phyloP scores from a whole-genome alignment of 352 stramenopile species.

The Globisporangium orthogonon region DNA sequence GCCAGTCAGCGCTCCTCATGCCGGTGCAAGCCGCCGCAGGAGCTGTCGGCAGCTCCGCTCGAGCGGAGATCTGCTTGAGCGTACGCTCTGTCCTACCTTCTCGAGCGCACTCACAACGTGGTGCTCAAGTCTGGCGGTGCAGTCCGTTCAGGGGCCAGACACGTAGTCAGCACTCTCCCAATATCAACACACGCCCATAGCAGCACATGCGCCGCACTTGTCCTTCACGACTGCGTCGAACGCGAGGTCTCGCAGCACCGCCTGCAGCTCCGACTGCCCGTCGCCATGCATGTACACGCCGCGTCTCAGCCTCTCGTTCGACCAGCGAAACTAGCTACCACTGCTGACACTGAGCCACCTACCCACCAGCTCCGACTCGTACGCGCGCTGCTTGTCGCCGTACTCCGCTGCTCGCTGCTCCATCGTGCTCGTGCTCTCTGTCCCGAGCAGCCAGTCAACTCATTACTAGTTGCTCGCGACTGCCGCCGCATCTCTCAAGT shows the following conservation, averaged over 20 bases:
- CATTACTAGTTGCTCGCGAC: too few relatives aligned
- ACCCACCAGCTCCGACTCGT: slow-evolving; percentile 29
- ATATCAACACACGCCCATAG: background rate
- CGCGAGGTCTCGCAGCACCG: slow-evolving; percentile 15
- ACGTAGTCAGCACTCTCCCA: too few relatives aligned
- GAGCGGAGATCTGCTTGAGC: too few relatives aligned
- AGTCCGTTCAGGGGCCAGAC: background rate
- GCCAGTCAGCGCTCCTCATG: too few relatives aligned
- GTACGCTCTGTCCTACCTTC: slow-evolving; percentile 12
- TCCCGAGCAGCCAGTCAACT: too few relatives aligned
- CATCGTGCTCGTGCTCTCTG: slow-evolving; percentile 40
- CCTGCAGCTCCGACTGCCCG: slow-evolving; percentile 14
- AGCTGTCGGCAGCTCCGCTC: too few relatives aligned
- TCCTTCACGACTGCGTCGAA: slow-evolving; percentile 13
- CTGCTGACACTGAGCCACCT: too few relatives aligned
- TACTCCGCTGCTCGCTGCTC: slow-evolving; percentile 32
- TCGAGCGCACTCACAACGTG: slow-evolving; percentile 22
- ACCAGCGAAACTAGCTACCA: too few relatives aligned
- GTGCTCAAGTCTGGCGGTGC: slow-evolving; percentile 23
- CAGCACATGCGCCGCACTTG: background rate
- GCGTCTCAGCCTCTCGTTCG: too few relatives aligned
- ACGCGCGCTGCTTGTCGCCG: slow-evolving; percentile 20
- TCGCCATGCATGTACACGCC: background rate
- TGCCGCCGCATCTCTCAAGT: too few relatives aligned
- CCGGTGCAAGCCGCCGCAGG: too few relatives aligned